These are phyloP conservation scores for Kluyveromyces marxianus DNA, from an alignment of 1,139 yeast genomes.

Conservation along the genomic window DNA sequence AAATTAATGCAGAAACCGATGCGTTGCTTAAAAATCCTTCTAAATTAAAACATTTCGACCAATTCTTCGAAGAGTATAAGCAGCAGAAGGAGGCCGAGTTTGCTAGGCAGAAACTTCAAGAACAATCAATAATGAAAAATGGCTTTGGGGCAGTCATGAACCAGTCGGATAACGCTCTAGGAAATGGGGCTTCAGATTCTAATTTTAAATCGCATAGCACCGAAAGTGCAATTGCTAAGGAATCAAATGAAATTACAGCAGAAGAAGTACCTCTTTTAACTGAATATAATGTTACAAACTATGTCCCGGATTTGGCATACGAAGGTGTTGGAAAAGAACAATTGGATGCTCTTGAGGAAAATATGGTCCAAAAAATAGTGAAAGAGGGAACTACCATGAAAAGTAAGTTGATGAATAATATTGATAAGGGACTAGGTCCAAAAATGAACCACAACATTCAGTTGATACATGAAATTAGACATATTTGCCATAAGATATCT, in stretches of 20 bases:
- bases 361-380: constrained; percentile 31
- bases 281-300: constrained; percentile 81
- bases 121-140: constrained; percentile 29
- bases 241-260: constrained; percentile 23
- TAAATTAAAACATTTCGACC: constrained; percentile 43
- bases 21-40: constrained; percentile 58
- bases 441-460: constrained; percentile 58
- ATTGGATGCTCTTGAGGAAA: constrained; percentile 45
- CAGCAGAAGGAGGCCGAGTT: constrained; percentile 26
- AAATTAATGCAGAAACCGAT: constrained; percentile 55
- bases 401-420: constrained; percentile 32
- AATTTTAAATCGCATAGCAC: constrained; percentile 1
- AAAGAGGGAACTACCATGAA: constrained; percentile 26
- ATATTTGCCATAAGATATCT: constrained; percentile 81
- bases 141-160: constrained; percentile 27
- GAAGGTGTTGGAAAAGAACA: constrained; percentile 45
- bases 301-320: constrained; percentile 61
- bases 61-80: constrained; percentile 23
- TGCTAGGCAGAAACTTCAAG: constrained; percentile 22
- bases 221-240: constrained; percentile 17
- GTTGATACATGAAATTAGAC: constrained; percentile 81
- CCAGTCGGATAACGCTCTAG: constrained; percentile 14
- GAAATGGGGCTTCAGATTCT: not conserved
- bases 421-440: constrained; percentile 52
- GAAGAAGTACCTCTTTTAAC: constrained; percentile 46